Evolutionary conservation across 106 monocot genomes (phyloP).

Genomic region (Dactylorhiza incarnata): DNA sequence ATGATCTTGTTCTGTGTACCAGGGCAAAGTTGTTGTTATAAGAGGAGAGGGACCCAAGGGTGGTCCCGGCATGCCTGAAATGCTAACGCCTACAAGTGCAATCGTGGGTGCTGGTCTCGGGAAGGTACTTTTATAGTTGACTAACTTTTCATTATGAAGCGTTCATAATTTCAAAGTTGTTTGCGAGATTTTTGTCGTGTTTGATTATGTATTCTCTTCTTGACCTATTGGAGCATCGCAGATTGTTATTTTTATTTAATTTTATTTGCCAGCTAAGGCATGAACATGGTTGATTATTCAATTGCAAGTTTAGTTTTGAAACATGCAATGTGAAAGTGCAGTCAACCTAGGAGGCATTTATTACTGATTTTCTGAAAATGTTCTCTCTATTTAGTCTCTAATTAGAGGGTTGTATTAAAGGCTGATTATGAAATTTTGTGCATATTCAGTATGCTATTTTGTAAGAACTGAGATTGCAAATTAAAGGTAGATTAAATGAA

Average conservation of each 20-base stretch:
- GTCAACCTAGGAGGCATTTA: no score
- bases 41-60: slow-evolving; percentile 97
- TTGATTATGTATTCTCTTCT: neutral
- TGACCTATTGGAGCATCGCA: neutral
- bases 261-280: neutral
- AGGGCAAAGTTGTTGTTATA: slow-evolving; percentile 94
- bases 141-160: neutral
- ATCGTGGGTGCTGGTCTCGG: slow-evolving; percentile 99
- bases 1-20: slow-evolving; percentile 1
- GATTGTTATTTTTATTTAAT: neutral
- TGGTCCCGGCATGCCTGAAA: slow-evolving; percentile 98
- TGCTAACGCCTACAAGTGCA: slow-evolving; percentile 97
- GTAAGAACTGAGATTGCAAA: no score
- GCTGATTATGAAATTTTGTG: no score
- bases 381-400: no score
- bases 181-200: neutral
- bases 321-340: no score
- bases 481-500: no score
- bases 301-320: no score
- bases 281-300: no score
- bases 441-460: no score
- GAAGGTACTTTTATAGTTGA: slow-evolving; percentile 42
- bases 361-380: no score
- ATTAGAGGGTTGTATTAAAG: no score
- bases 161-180: neutral